Evolutionary conservation across 352 stramenopile genomes (phyloP).

Genomic region (Pythium aquatile): DNA sequence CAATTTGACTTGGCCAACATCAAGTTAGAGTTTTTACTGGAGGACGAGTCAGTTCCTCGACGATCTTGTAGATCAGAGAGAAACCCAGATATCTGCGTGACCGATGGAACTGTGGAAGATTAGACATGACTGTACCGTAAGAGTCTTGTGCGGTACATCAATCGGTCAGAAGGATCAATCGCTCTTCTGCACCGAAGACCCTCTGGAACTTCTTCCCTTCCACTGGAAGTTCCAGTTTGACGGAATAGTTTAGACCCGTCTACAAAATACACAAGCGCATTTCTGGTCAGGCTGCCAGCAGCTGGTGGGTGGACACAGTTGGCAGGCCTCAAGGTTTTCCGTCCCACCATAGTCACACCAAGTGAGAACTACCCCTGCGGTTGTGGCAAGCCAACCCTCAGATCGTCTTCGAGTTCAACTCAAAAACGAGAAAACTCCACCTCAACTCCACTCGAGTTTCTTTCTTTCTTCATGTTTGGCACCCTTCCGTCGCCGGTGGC

Average conservation of each 20-base stretch:
- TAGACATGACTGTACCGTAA: not conserved
- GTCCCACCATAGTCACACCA: constrained; percentile 5
- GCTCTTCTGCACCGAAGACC: not conserved
- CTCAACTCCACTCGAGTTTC: too few species aligned
- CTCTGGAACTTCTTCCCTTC: not conserved
- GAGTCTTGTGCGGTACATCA: not conserved
- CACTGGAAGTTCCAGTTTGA: not conserved
- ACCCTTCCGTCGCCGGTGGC: too few species aligned
- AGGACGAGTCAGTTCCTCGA: not conserved
- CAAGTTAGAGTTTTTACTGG: not conserved
- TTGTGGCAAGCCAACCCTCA: not conserved
- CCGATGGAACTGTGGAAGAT: not conserved
- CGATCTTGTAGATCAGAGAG: not conserved
- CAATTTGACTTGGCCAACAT: not conserved
- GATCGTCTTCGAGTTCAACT: not conserved
- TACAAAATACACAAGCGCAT: not conserved
- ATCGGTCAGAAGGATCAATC: not conserved
- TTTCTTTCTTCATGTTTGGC: too few species aligned
- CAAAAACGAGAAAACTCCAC: too few species aligned
- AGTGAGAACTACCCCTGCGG: not conserved
- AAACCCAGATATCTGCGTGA: not conserved
- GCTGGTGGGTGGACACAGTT: not conserved
- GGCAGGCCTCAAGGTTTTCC: not conserved
- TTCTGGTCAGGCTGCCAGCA: not conserved
- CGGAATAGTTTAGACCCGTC: not conserved